Evolutionary conservation across 2,329 filamentous ascomycete species (phyloP).

Genomic region (Fusarium sp.): DNA sequence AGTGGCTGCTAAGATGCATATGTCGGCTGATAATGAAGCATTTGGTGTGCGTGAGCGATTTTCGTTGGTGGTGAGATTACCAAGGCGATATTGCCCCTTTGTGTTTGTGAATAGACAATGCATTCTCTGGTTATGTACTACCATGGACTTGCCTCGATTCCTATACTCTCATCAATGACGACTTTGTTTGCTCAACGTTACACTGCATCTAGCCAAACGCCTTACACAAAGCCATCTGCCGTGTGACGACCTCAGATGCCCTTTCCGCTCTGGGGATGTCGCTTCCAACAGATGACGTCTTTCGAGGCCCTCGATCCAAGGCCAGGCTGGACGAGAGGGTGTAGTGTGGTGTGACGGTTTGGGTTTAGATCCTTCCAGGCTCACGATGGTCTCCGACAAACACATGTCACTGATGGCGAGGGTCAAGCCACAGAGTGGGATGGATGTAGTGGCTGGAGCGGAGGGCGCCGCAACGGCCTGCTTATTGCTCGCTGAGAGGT

Average conservation of each 20-base stretch:
- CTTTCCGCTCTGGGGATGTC: neutral
- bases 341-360: conserved; percentile 16
- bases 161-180: conserved; percentile 12
- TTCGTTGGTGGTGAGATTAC: neutral
- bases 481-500: neutral
- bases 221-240: neutral
- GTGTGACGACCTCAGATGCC: conserved; percentile 6
- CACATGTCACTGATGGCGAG: neutral
- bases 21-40: conserved; percentile 15
- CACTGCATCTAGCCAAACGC: conserved; percentile 10
- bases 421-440: conserved; percentile 7
- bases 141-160: neutral
- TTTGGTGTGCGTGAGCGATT: conserved; percentile 18
- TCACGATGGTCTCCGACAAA: conserved; percentile 4
- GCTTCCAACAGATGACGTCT: conserved; percentile 26
- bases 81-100: neutral
- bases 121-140: neutral
- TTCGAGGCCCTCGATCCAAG: conserved; percentile 14
- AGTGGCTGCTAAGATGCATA: conserved; percentile 7
- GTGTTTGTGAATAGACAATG: neutral
- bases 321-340: neutral
- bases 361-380: conserved; percentile 12
- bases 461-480: neutral
- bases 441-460: conserved; percentile 1
- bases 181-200: conserved; percentile 3